These are phyloP conservation scores for Polyplosphaeria fusca DNA, from an alignment of 495 filamentous ascomycete genomes.

Conservation along the genomic window DNA sequence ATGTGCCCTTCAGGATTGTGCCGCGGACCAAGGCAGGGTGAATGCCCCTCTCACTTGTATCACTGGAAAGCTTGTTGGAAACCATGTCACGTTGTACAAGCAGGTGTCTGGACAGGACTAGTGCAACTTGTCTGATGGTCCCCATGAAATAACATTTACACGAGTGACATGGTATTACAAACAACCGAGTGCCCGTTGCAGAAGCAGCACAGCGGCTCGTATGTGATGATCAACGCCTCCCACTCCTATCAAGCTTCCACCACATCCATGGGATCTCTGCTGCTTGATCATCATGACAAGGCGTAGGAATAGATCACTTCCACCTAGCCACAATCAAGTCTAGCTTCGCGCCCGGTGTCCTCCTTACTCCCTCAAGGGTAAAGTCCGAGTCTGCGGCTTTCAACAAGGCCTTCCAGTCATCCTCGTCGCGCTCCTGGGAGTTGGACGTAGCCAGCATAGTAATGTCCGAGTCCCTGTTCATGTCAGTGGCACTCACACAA, in stretches of 20 bases:
- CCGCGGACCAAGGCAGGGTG: slow-evolving; percentile 8
- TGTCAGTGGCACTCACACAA: neutral
- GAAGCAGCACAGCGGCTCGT: slow-evolving; percentile 7
- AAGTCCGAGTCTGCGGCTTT: neutral
- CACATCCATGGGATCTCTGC: slow-evolving; percentile 3
- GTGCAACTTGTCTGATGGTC: neutral
- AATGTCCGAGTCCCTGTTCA: neutral
- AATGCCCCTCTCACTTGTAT: slow-evolving; percentile 6
- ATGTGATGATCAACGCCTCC: slow-evolving; percentile 8
- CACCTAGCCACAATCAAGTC: neutral
- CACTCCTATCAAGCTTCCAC: slow-evolving; percentile 9
- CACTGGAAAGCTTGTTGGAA: slow-evolving; percentile 5
- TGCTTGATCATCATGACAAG: slow-evolving; percentile 12
- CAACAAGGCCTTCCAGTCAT: neutral
- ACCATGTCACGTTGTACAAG: slow-evolving; percentile 9
- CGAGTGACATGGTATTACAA: slow-evolving; percentile 2
- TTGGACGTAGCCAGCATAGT: neutral
- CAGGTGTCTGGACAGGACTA: slow-evolving; percentile 5
- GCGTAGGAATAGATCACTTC: slow-evolving; percentile 7
- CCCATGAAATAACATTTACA: neutral
- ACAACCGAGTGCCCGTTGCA: neutral
- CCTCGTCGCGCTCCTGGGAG: neutral
- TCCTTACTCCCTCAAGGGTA: neutral
- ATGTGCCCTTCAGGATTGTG: slow-evolving; percentile 13
- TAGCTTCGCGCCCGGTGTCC: neutral